Percentiles rank a stretch among this genome's conserved stretches.
Evolutionary conservation across 164 flowering plant species (phyloP).

Genomic region (Amborella trichopoda): DNA sequence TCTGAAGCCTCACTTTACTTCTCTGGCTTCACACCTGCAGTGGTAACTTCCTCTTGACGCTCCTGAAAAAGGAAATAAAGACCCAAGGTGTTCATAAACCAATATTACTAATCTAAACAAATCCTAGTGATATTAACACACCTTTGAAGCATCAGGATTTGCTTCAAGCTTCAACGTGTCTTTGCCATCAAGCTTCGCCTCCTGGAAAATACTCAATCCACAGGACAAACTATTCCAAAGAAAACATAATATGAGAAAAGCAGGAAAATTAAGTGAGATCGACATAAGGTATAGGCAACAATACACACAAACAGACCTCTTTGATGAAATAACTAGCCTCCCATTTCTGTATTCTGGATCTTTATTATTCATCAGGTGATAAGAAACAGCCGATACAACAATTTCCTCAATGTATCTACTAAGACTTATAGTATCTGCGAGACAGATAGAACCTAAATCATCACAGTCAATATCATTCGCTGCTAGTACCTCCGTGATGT

Average conservation of each 20-base stretch:
- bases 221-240: constrained; percentile 63
- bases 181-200: constrained; percentile 31
- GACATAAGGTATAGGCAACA: not conserved
- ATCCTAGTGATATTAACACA: constrained; percentile 13
- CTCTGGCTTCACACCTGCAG: constrained; percentile 26
- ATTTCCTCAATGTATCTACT: constrained; percentile 84
- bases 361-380: constrained; percentile 81
- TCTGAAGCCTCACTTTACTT: constrained; percentile 24
- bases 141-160: constrained; percentile 42
- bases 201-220: constrained; percentile 75
- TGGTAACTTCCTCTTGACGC: constrained; percentile 15
- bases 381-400: constrained; percentile 83
- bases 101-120: not conserved
- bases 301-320: constrained; percentile 33
- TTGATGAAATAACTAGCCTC: constrained; percentile 71
- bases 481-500: constrained; percentile 75
- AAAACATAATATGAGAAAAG: constrained; percentile 1
- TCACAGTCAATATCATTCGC: constrained; percentile 85
- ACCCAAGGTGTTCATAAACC: not conserved
- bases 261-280: not conserved
- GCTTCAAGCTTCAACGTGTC: constrained; percentile 40
- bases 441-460: constrained; percentile 65
- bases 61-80: constrained; percentile 16
- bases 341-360: constrained; percentile 81
- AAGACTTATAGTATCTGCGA: constrained; percentile 56